Conservation (phyloP, 2,329 filamentous ascomycete genomes). For the Didymosphaeria variabile region DNA sequence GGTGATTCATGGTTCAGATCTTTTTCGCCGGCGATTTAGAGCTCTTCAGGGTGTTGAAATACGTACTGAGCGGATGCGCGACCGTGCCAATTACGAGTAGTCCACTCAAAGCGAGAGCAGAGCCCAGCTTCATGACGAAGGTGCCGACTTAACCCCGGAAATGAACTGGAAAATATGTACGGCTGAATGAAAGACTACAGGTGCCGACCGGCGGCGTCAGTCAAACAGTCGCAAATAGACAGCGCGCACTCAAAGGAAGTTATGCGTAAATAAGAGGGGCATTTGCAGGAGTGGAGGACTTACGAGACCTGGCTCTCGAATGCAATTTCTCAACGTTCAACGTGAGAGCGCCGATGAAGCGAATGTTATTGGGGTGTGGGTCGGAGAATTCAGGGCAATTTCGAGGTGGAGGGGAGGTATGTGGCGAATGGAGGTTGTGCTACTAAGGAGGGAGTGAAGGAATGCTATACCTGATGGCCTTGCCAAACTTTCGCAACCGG, state of each 20-base stretch:
- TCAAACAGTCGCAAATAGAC: constrained; percentile 10
- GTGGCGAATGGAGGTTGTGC: constrained; percentile 9
- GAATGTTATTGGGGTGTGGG: constrained; percentile 42
- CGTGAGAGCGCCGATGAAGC: constrained; percentile 28
- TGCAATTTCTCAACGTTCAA: constrained; percentile 19
- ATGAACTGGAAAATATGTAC: constrained; percentile 31
- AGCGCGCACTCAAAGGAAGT: background rate
- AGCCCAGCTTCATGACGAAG: constrained; percentile 56
- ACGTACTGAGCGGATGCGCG: constrained; percentile 54
- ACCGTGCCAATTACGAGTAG: constrained; percentile 54
- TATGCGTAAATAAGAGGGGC: background rate
- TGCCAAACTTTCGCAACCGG: constrained; percentile 6
- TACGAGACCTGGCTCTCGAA: constrained; percentile 28
- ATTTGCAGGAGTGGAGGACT: constrained; percentile 12
- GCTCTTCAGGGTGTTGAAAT: background rate
- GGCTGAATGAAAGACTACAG: constrained; percentile 25
- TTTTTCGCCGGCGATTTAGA: background rate
- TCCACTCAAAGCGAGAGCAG: constrained; percentile 43
- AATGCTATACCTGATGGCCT: constrained; percentile 13
- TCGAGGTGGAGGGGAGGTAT: constrained; percentile 21
- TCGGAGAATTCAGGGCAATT: constrained; percentile 27
- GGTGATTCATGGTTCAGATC: background rate
- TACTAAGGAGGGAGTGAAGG: constrained; percentile 12
- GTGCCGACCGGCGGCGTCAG: constrained; percentile 33
- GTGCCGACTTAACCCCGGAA: constrained; percentile 1